A percentile compares a stretch with the other conserved stretches of the same genome.
Evolutionary conservation across 768 basidiomycete species (phyloP).

Genomic region (Cystobasidium tubakii): DNA sequence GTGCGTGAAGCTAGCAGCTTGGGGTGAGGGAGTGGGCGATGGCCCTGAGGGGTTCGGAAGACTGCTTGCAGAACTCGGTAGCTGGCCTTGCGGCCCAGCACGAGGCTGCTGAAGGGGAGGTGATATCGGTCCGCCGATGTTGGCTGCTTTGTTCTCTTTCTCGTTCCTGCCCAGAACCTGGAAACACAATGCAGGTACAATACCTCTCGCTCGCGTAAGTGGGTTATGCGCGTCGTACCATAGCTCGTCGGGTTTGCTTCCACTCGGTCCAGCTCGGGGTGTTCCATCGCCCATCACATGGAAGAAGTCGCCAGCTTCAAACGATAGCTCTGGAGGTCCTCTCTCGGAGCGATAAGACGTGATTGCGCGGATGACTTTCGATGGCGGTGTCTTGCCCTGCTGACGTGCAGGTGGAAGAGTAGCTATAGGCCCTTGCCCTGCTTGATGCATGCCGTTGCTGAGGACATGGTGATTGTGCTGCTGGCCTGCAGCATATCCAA

Average conservation of each 20-base stretch:
- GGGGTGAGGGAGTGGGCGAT: constrained; percentile 26
- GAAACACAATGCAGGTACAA: constrained; percentile 79
- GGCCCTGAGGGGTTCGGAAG: constrained; percentile 33
- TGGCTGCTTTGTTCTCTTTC: constrained; percentile 38
- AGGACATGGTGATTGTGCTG: constrained; percentile 56
- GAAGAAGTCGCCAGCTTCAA: constrained; percentile 93
- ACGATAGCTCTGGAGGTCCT: constrained; percentile 73
- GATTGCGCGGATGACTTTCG: constrained; percentile 89
- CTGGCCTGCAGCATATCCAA: constrained; percentile 7
- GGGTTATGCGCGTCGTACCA: constrained; percentile 98
- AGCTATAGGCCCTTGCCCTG: background rate
- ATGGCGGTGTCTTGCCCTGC: constrained; percentile 61
- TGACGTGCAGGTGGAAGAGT: background rate
- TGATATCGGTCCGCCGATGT: constrained; percentile 21
- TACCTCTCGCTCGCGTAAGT: constrained; percentile 77
- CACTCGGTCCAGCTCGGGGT: constrained; percentile 41
- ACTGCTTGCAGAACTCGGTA: constrained; percentile 34
- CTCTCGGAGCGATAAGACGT: constrained; percentile 61
- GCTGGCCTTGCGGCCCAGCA: background rate
- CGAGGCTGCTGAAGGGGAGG: constrained; percentile 16
- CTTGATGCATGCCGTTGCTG: constrained; percentile 5
- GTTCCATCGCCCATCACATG: constrained; percentile 71
- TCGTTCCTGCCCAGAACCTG: constrained; percentile 74
- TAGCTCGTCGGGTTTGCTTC: constrained; percentile 42
- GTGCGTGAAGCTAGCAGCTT: constrained; percentile 23